Conservation (phyloP, 2,329 filamentous ascomycete species). For the Colletotrichum neosansevieriae region DNA sequence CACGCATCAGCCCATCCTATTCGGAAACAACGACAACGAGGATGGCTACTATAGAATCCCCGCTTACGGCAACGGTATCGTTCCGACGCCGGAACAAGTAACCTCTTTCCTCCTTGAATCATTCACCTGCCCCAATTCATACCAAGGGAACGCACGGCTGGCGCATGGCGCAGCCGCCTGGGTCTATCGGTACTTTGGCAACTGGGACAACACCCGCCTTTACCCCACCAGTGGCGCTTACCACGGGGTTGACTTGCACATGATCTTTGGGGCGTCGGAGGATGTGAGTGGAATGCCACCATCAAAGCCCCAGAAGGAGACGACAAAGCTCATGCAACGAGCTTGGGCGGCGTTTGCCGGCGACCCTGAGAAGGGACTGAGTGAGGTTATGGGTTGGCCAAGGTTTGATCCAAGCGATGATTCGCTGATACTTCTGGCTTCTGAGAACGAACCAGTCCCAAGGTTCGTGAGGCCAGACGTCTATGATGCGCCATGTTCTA, state of each 20-base stretch:
- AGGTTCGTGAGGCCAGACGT: conserved; percentile 44
- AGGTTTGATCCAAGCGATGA: conserved; percentile 45
- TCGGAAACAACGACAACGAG: conserved; percentile 60
- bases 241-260: conserved; percentile 61
- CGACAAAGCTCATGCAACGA: conserved; percentile 53
- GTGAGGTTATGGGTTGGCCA: conserved; percentile 52
- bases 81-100: conserved; percentile 54
- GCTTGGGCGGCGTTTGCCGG: conserved; percentile 56
- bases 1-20: conserved; percentile 51
- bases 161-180: conserved; percentile 53
- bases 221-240: conserved; percentile 61
- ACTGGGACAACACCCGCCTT: conserved; percentile 62
- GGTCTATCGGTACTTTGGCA: conserved; percentile 61
- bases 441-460: conserved; percentile 43
- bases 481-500: conserved; percentile 45
- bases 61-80: conserved; percentile 53
- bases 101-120: conserved; percentile 56
- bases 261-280: conserved; percentile 58
- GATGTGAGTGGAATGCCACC: conserved; percentile 54
- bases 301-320: conserved; percentile 45
- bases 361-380: conserved; percentile 52
- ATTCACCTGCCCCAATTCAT: conserved; percentile 59
- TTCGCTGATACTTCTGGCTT: conserved; percentile 46
- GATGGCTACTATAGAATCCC: conserved; percentile 60
- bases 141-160: conserved; percentile 52